Evolutionary conservation across 306 rosid species (phyloP).

Genomic region (Quercus engelmannii): DNA sequence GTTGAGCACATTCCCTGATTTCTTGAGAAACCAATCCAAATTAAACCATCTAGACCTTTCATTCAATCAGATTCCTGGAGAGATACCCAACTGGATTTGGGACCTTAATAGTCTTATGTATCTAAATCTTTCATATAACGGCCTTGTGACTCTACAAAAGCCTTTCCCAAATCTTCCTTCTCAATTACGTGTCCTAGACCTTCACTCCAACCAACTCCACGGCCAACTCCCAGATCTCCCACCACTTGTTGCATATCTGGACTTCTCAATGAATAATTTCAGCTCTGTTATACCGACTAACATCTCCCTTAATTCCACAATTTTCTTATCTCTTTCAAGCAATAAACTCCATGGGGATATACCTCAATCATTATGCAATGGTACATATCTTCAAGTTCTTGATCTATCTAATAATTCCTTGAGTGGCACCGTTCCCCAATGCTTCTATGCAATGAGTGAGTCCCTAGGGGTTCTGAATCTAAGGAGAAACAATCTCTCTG

Average conservation of each 20-base stretch:
- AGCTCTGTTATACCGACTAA: constrained; percentile 13
- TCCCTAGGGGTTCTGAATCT: constrained; percentile 21
- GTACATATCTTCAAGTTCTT: constrained; percentile 11
- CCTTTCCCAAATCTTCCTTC: background rate
- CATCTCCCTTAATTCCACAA: background rate
- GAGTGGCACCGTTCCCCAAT: constrained; percentile 24
- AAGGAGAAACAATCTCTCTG: constrained; percentile 9
- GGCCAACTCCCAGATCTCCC: constrained; percentile 24
- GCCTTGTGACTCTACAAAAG: background rate
- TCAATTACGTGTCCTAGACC: background rate
- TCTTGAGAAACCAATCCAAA: constrained; percentile 23
- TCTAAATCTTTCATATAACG: constrained; percentile 51
- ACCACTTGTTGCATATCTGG: accelerated
- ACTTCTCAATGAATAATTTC: constrained; percentile 37
- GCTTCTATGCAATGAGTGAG: background rate
- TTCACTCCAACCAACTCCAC: constrained; percentile 34
- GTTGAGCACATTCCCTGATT: constrained; percentile 25
- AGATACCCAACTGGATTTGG: constrained; percentile 41
- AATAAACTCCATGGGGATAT: constrained; percentile 8
- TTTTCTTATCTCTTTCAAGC: background rate
- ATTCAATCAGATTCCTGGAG: constrained; percentile 22
- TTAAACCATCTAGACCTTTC: constrained; percentile 36
- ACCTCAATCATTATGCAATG: constrained; percentile 32
- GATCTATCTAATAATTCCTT: constrained; percentile 31
- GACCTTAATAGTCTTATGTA: background rate